Evolutionary conservation across 208 protist species (phyloP).

Genomic region (Wallacemonas sp.): DNA sequence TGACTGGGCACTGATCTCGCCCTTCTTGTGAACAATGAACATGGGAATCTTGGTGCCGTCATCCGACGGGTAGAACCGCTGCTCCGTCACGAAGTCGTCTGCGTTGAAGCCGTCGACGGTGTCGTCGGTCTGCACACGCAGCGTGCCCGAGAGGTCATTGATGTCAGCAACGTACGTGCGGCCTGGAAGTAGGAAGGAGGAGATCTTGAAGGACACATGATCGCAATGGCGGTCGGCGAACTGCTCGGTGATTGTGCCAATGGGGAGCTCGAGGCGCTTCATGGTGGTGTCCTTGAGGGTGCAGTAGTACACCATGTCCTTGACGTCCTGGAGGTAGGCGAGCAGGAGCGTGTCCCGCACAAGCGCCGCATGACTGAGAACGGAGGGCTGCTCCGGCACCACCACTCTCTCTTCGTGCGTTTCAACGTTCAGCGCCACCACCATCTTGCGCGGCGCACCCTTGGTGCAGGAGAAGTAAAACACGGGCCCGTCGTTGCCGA

Average conservation of each 20-base stretch:
- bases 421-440: slow-evolving; percentile 82
- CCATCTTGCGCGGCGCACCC: slow-evolving; percentile 82
- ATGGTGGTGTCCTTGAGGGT: slow-evolving; percentile 43
- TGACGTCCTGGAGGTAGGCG: slow-evolving; percentile 93
- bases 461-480: slow-evolving; percentile 94
- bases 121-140: slow-evolving; percentile 74
- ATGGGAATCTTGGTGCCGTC: slow-evolving; percentile 95
- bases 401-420: slow-evolving; percentile 52
- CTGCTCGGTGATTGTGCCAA: slow-evolving; percentile 68
- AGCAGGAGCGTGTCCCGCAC: slow-evolving; percentile 83
- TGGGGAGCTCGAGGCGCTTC: slow-evolving; percentile 69
- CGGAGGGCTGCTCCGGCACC: slow-evolving; percentile 66
- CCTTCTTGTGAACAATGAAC: slow-evolving; percentile 92
- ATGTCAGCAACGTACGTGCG: slow-evolving; percentile 81
- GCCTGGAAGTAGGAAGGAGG: slow-evolving; percentile 91
- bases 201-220: slow-evolving; percentile 90
- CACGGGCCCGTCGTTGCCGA: slow-evolving; percentile 80
- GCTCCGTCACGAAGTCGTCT: slow-evolving; percentile 79
- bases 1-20: slow-evolving; percentile 50
- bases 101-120: slow-evolving; percentile 65
- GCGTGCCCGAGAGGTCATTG: slow-evolving; percentile 59
- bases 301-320: slow-evolving; percentile 88
- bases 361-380: slow-evolving; percentile 60
- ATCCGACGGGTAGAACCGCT: slow-evolving; percentile 88
- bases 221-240: slow-evolving; percentile 58